Percentiles rank a stretch among this genome's conserved stretches.
These are phyloP conservation scores for Tylopilus balloui DNA, from an alignment of 768 basidiomycete species.

Conservation along the genomic window DNA sequence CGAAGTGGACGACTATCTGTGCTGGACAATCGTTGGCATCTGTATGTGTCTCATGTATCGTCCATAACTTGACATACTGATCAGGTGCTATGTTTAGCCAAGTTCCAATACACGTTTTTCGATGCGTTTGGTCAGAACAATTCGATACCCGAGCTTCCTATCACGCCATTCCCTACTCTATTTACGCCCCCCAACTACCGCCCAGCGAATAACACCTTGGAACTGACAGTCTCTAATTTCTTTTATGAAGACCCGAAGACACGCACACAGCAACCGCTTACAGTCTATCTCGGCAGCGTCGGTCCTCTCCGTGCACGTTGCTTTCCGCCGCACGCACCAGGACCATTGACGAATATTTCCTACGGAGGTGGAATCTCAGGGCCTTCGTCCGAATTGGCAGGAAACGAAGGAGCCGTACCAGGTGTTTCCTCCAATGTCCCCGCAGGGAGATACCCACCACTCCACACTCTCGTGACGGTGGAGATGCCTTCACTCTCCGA, in stretches of 20 bases:
- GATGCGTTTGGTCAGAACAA: slow-evolving; percentile 81
- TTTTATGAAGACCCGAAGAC: slow-evolving; percentile 74
- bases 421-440: slow-evolving; percentile 22
- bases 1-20: slow-evolving; percentile 91
- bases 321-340: slow-evolving; percentile 69
- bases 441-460: slow-evolving; percentile 48
- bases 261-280: slow-evolving; percentile 62
- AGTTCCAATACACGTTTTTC: slow-evolving; percentile 94
- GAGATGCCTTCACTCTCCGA: slow-evolving; percentile 77
- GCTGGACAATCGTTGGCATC: slow-evolving; percentile 95
- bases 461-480: slow-evolving; percentile 81
- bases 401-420: slow-evolving; percentile 21
- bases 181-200: slow-evolving; percentile 77
- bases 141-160: slow-evolving; percentile 69
- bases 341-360: slow-evolving; percentile 59
- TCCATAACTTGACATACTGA: slow-evolving; percentile 16
- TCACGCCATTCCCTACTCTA: slow-evolving; percentile 87
- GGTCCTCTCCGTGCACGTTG: slow-evolving; percentile 79
- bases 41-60: slow-evolving; percentile 49
- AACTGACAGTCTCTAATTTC: slow-evolving; percentile 84
- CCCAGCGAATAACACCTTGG: slow-evolving; percentile 66
- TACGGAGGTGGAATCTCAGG: slow-evolving; percentile 49
- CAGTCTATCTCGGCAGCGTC: slow-evolving; percentile 85
- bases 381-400: slow-evolving; percentile 31
- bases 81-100: slow-evolving; percentile 47